Evolutionary conservation across 495 filamentous ascomycete species (phyloP), one percentile per base, ranked within the genome.

Genomic region (Penicillium arizonense): DNA sequence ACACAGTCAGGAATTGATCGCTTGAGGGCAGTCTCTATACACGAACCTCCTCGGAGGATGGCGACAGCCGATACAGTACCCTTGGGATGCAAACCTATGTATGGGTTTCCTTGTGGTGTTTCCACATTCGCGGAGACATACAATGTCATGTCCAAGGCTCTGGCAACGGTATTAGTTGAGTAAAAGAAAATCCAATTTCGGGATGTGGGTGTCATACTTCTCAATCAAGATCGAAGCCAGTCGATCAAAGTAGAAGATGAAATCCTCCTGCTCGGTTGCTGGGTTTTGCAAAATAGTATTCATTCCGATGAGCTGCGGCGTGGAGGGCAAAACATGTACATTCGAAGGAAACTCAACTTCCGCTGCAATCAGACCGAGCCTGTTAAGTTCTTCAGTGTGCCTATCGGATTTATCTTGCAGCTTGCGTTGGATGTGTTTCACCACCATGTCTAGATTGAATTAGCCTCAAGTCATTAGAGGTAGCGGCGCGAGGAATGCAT

Each of bases 191-290:
- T 5, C 3, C 33, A 28, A 9, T 3, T 11, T 12, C 5, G 16
- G 16, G 33, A 1, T 16, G 11, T 23, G 18, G 26, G 11, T 10
- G 38, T 5, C 70, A 58, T 75, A 91, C 84, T 83, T 83, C 67
- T 97, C 91, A 26, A 98, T 82, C 6, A 98, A 76, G n/a, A 97
- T 72, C 1, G 85, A 83, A 3, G 86, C 81, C 33, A 97, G 72
- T 16, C 94, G 84, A 71, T 98, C 89, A 60, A 97, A 96, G 68
- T 96, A 96, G 69, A 97, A 97, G 48, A 96, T 90, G 64, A 96
- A 97, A 55, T 97, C 91, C 56, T 96, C 94, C 36, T 87, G 82
- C 10, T 84, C 72, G 1, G 87, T 93, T 37, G 87, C 79, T 20
- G 87, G 88, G 62, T 90, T 79, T 60, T 93, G 89, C 26, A 98